Conservation (phyloP, 2,329 filamentous ascomycete genomes). For the Diplodia seriata region DNA sequence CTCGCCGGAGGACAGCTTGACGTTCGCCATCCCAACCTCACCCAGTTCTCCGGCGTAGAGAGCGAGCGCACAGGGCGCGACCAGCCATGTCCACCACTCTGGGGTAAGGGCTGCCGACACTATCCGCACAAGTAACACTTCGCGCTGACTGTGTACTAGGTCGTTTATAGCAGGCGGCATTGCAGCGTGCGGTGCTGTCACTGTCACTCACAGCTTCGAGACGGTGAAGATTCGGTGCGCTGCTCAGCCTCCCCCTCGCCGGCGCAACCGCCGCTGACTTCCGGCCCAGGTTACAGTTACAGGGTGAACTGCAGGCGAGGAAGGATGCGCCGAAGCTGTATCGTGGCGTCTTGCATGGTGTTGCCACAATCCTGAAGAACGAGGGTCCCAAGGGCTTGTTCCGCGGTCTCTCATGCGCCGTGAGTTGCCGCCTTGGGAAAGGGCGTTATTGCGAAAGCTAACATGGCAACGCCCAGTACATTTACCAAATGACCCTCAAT, state of each 20-base stretch:
- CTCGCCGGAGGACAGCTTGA: slow-evolving; percentile 32
- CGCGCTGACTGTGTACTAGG: slow-evolving; percentile 50
- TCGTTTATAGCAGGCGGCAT: slow-evolving; percentile 96
- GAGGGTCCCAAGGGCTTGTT: slow-evolving; percentile 87
- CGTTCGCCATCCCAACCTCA: slow-evolving; percentile 15
- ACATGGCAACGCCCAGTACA: slow-evolving; percentile 62
- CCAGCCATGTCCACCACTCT: slow-evolving; percentile 56
- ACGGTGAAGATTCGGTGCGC: slow-evolving; percentile 95
- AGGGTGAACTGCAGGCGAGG: slow-evolving; percentile 91
- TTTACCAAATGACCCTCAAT: slow-evolving; percentile 96
- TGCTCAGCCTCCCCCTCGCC: slow-evolving; percentile 9
- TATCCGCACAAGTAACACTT: not conserved
- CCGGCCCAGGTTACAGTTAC: slow-evolving; percentile 78
- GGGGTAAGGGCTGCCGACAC: slow-evolving; percentile 44
- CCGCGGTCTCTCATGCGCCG: slow-evolving; percentile 85
- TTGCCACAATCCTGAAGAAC: slow-evolving; percentile 86
- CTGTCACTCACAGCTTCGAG: slow-evolving; percentile 96
- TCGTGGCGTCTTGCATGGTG: slow-evolving; percentile 87
- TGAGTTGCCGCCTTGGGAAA: slow-evolving; percentile 44
- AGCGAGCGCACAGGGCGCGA: slow-evolving; percentile 6
- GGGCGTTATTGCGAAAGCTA: slow-evolving; percentile 33
- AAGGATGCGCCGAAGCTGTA: slow-evolving; percentile 87
- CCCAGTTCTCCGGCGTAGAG: slow-evolving; percentile 31
- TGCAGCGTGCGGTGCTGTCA: slow-evolving; percentile 95
- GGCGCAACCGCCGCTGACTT: slow-evolving; percentile 36